A percentile compares a stretch with the other conserved stretches of the same genome.
Conservation (phyloP, 1,284 basidiomycete species). For the Pseudozyma flocculosa region DNA sequence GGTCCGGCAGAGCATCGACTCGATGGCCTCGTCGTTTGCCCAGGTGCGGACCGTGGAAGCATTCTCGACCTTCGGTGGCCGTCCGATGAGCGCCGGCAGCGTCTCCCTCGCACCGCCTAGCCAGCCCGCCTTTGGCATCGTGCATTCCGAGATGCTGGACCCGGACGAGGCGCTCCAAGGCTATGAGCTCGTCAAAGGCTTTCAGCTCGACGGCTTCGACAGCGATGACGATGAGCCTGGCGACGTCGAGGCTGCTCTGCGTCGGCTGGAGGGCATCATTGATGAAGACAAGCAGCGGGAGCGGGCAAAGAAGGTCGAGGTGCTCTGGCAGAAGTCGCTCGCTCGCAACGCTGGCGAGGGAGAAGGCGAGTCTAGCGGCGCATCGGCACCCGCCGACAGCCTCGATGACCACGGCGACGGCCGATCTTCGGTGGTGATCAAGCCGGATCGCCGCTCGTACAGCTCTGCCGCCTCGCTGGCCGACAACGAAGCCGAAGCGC, state of each 20-base stretch:
- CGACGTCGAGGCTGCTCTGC: slow-evolving; percentile 49
- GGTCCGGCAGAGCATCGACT: slow-evolving; percentile 36
- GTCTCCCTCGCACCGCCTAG: slow-evolving; percentile 10
- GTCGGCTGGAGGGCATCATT: slow-evolving; percentile 49
- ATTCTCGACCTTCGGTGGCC: not conserved
- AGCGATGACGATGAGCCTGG: slow-evolving; percentile 49
- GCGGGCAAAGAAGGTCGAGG: slow-evolving; percentile 39
- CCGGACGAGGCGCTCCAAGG: slow-evolving; percentile 49
- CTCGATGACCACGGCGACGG: slow-evolving; percentile 2
- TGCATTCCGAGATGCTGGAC: slow-evolving; percentile 48
- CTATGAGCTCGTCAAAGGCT: slow-evolving; percentile 53
- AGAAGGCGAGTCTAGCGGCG: no score
- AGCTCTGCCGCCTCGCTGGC: slow-evolving; percentile 26
- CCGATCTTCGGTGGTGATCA: slow-evolving; percentile 1
- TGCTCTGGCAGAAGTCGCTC: slow-evolving; percentile 37
- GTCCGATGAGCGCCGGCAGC: slow-evolving; percentile 18
- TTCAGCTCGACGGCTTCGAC: slow-evolving; percentile 42
- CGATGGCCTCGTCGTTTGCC: slow-evolving; percentile 22
- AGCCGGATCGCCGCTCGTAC: slow-evolving; percentile 14
- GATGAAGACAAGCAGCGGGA: slow-evolving; percentile 47
- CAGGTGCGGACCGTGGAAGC: not conserved
- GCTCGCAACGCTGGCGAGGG: slow-evolving; percentile 12
- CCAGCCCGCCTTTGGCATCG: slow-evolving; percentile 33
- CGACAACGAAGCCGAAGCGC: slow-evolving; percentile 20
- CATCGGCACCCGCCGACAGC: slow-evolving; percentile 1